Evolutionary conservation across 352 stramenopile genomes (phyloP).

Genomic region (Phytophthora meadii): DNA sequence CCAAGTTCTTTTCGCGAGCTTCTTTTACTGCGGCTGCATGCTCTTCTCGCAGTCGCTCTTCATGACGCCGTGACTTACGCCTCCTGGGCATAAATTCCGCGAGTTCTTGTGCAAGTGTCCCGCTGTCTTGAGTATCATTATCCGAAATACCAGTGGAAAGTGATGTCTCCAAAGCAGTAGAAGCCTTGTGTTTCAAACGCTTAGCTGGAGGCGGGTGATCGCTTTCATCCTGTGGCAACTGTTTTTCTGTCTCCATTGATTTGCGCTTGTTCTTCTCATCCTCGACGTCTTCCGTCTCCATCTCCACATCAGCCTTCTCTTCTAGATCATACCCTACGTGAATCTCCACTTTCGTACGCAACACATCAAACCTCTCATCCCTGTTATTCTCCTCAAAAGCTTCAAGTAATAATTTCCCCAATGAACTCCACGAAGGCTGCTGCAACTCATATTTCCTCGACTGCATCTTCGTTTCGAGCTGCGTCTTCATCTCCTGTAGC

Average conservation of each 20-base stretch:
- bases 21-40: constrained; percentile 69
- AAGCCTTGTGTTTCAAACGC: constrained; percentile 15
- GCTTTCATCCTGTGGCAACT: constrained; percentile 6
- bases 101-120: constrained; percentile 28
- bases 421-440: constrained; percentile 50
- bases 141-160: constrained; percentile 32
- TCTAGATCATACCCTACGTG: constrained; percentile 24
- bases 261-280: constrained; percentile 1
- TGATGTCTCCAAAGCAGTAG: constrained; percentile 18
- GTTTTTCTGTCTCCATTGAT: constrained; percentile 1
- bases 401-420: constrained; percentile 70
- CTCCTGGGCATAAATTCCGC: constrained; percentile 40
- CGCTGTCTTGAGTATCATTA: constrained; percentile 57
- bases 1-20: constrained; percentile 66
- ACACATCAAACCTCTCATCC: constrained; percentile 26
- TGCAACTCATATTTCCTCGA: constrained; percentile 51
- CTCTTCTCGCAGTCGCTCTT: constrained; percentile 73
- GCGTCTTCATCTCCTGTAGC: constrained; percentile 19
- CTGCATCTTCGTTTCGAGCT: constrained; percentile 20
- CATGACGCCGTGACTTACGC: constrained; percentile 70
- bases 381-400: constrained; percentile 65
- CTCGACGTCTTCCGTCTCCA: not conserved
- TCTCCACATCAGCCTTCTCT: constrained; percentile 6
- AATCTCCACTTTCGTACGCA: constrained; percentile 38
- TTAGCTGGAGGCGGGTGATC: constrained; percentile 16